phyloP scores from a whole-genome alignment of 176 grass and related monocot genomes.

The Oryza meyeriana region DNA sequence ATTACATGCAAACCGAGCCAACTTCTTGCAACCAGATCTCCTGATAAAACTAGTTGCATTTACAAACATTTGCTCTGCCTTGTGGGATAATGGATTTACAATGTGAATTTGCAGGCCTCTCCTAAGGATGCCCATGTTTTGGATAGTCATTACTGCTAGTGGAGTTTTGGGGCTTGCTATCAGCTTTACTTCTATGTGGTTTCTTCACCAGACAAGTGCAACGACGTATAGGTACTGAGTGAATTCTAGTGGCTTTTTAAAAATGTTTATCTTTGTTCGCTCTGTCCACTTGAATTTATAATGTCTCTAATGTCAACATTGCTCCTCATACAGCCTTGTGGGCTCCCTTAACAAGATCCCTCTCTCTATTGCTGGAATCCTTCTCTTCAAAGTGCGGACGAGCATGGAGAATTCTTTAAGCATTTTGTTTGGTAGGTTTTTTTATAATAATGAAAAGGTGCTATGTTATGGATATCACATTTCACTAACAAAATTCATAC shows the following conservation, averaged over 20 bases:
- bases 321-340: conserved; percentile 62
- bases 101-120: conserved; percentile 71
- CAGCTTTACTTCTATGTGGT: conserved; percentile 98
- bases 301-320: conserved; percentile 22
- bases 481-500: not conserved
- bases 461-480: not conserved
- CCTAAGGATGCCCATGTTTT: conserved; percentile 79
- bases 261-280: not conserved
- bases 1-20: not conserved
- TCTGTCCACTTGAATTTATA: not conserved
- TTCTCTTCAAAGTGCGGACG: conserved; percentile 82
- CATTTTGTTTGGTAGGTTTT: conserved; percentile 71
- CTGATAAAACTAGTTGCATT: not conserved
- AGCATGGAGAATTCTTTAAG: conserved; percentile 81
- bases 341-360: conserved; percentile 97
- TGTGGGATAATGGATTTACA: conserved; percentile 32
- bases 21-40: not conserved
- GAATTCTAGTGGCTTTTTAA: not conserved
- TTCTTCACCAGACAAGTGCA: conserved; percentile 92
- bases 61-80: conserved; percentile 14
- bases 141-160: conserved; percentile 76
- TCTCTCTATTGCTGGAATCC: conserved; percentile 75
- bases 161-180: conserved; percentile 91
- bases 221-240: conserved; percentile 82
- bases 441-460: not conserved